Conservation (phyloP, 306 rosid genomes). For the Dryas alaskensis region DNA sequence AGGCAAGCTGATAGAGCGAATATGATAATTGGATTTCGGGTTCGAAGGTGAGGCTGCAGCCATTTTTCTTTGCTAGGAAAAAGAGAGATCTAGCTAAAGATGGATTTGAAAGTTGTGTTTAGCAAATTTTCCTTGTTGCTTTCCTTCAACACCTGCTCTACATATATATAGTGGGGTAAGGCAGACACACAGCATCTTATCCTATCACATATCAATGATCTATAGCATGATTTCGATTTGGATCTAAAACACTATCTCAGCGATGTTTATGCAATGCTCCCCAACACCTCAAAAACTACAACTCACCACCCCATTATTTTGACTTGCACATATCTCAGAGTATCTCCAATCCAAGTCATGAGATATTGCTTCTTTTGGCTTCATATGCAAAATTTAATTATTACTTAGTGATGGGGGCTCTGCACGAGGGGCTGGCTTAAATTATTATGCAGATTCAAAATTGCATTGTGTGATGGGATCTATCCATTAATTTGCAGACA, state of each 20-base stretch:
- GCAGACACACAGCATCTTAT: slow-evolving; percentile 40
- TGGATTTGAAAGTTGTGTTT: slow-evolving; percentile 12
- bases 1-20: slow-evolving; percentile 45
- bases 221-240: slow-evolving; percentile 28
- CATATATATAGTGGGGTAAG: slow-evolving; percentile 19
- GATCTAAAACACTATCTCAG: slow-evolving; percentile 29
- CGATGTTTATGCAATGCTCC: slow-evolving; percentile 36
- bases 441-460: slow-evolving; percentile 1
- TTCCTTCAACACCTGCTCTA: slow-evolving; percentile 5
- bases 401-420: slow-evolving; percentile 9
- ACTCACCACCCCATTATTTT: slow-evolving; percentile 26
- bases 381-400: slow-evolving; percentile 3
- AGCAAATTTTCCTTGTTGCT: slow-evolving; percentile 5
- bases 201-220: slow-evolving; percentile 8
- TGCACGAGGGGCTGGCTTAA: slow-evolving; percentile 12
- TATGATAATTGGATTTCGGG: slow-evolving; percentile 37
- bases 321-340: background rate
- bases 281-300: slow-evolving; percentile 31
- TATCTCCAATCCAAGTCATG: slow-evolving; percentile 7
- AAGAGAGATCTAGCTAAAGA: slow-evolving; percentile 1
- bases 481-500: background rate
- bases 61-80: slow-evolving; percentile 24
- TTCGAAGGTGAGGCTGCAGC: slow-evolving; percentile 33
- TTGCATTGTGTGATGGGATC: background rate
- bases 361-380: background rate